phyloP scores from a whole-genome alignment of 176 grass and related monocot genomes.

The Aegilops bicornis region DNA sequence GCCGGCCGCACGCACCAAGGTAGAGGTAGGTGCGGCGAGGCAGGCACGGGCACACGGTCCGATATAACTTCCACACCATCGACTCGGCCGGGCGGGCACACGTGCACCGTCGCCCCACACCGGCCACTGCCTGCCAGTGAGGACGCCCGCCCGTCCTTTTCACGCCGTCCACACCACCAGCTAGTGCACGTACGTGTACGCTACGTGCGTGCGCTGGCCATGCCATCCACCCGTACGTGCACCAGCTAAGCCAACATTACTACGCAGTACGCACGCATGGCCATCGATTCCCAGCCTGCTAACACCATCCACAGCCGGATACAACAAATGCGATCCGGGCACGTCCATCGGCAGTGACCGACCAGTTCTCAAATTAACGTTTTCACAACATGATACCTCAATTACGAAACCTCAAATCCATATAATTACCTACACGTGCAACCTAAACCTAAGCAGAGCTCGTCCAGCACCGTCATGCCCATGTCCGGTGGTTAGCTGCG shows the following conservation, averaged over 20 bases:
- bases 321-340: no score
- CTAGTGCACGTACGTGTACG: not conserved
- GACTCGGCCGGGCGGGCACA: no score
- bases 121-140: not conserved
- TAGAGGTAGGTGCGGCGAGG: no score
- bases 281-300: not conserved
- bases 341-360: no score
- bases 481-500: rapidly evolving
- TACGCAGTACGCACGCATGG: not conserved
- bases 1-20: not conserved
- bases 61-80: not conserved
- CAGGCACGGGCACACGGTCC: not conserved
- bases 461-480: no score
- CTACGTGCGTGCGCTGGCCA: not conserved
- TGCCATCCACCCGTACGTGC: not conserved
- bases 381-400: no score
- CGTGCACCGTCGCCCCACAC: not conserved
- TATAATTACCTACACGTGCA: no score
- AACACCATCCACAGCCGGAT: no score
- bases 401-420: no score
- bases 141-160: not conserved
- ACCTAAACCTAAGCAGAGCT: no score
- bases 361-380: no score
- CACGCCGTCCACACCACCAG: not conserved
- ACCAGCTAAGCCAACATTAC: not conserved